Conservation (phyloP, 2,329 filamentous ascomycete species). For the Penicillium sp. region DNA sequence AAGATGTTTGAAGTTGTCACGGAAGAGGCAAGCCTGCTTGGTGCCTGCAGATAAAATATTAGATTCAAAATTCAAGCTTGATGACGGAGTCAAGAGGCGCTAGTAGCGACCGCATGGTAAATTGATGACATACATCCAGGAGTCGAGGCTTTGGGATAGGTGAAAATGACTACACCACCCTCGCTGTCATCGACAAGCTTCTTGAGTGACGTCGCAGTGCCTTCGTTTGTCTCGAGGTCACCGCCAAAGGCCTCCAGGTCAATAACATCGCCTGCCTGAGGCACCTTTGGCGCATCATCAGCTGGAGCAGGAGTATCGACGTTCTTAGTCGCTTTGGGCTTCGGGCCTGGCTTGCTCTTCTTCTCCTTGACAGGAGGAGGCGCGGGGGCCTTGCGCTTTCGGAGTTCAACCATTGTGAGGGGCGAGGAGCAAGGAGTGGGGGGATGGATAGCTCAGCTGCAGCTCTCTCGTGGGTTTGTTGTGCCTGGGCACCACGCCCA, state of each 20-base stretch:
- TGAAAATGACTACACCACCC: constrained; percentile 87
- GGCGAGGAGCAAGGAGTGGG: neutral
- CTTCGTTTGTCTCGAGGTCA: constrained; percentile 84
- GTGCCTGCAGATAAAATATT: constrained; percentile 66
- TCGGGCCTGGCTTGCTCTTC: constrained; percentile 36
- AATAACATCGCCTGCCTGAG: constrained; percentile 56
- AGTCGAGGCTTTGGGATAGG: constrained; percentile 92
- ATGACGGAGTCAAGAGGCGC: neutral
- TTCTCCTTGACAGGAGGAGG: constrained; percentile 46
- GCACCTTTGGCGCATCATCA: constrained; percentile 21
- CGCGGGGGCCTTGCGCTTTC: constrained; percentile 63
- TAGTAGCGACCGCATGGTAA: neutral
- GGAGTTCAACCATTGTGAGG: constrained; percentile 57
- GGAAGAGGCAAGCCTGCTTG: constrained; percentile 89
- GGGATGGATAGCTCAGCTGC: neutral
- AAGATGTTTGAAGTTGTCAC: constrained; percentile 78
- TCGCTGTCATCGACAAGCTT: constrained; percentile 81
- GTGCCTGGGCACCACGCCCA: no score
- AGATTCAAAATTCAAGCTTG: neutral
- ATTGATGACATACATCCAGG: constrained; percentile 75
- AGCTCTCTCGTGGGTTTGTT: no score
- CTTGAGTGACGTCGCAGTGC: constrained; percentile 77
- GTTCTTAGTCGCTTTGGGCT: constrained; percentile 36
- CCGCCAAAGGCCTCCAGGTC: constrained; percentile 61
- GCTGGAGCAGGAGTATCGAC: constrained; percentile 23